Evolutionary conservation across 2,329 filamentous ascomycete genomes (phyloP).

Genomic region (Thelonectria olida): DNA sequence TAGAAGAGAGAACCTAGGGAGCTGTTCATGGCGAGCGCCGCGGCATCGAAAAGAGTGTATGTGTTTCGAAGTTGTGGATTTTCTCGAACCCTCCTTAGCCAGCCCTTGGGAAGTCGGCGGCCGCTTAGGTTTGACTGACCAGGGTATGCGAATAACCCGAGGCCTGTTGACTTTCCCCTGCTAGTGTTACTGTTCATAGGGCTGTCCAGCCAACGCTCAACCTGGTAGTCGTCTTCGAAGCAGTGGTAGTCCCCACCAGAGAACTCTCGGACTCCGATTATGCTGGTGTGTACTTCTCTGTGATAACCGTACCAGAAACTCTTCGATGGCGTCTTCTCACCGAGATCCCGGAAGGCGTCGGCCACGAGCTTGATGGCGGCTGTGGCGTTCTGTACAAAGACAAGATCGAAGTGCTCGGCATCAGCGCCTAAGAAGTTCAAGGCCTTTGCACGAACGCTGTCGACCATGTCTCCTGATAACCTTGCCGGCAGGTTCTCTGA

Average conservation of each 20-base stretch:
- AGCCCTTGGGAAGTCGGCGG: constrained; percentile 66
- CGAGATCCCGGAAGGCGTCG: constrained; percentile 64
- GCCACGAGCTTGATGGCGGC: constrained; percentile 70
- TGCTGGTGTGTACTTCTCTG: constrained; percentile 68
- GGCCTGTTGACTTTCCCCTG: constrained; percentile 28
- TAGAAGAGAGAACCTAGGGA: constrained; percentile 62
- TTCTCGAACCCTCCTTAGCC: constrained; percentile 54
- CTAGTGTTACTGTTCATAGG: constrained; percentile 31
- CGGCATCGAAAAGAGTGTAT: constrained; percentile 69
- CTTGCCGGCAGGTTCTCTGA: constrained; percentile 69
- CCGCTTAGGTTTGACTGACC: constrained; percentile 78
- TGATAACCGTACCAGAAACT: constrained; percentile 69
- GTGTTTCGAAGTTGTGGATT: constrained; percentile 33
- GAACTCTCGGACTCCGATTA: constrained; percentile 75
- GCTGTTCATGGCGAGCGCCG: constrained; percentile 70
- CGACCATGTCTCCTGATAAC: constrained; percentile 65
- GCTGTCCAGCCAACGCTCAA: constrained; percentile 54
- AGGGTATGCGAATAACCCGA: constrained; percentile 68
- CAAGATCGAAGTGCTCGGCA: constrained; percentile 66
- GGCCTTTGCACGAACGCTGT: constrained; percentile 62
- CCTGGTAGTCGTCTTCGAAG: constrained; percentile 67
- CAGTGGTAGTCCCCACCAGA: constrained; percentile 62
- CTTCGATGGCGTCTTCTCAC: constrained; percentile 54
- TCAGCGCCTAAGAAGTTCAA: constrained; percentile 68
- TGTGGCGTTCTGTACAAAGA: constrained; percentile 71